A percentile compares a stretch with the other conserved stretches of the same genome.
Evolutionary conservation across 1,284 basidiomycete genomes (phyloP).

Genomic region (Leccinum holopus): DNA sequence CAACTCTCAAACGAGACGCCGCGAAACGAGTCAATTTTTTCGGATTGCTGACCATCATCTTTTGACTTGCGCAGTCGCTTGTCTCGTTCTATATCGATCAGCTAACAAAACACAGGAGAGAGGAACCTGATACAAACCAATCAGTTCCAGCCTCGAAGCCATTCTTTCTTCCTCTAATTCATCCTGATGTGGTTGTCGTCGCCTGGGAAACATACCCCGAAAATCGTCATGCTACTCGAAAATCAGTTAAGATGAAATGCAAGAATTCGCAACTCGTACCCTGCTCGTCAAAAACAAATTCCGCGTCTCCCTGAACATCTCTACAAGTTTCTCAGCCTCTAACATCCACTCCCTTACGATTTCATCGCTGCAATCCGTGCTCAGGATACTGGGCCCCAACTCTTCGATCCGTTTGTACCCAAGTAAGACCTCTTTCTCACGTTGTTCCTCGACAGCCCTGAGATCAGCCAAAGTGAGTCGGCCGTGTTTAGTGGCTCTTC

Average conservation of each 20-base stretch:
- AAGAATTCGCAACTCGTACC: slow-evolving; percentile 43
- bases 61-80: slow-evolving; percentile 40
- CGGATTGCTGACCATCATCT: slow-evolving; percentile 34
- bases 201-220: slow-evolving; percentile 64
- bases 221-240: slow-evolving; percentile 48
- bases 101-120: neutral
- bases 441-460: slow-evolving; percentile 57
- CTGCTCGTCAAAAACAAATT: slow-evolving; percentile 77
- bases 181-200: slow-evolving; percentile 42
- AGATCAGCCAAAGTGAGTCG: slow-evolving; percentile 55
- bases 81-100: slow-evolving; percentile 43
- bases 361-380: slow-evolving; percentile 36
- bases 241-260: slow-evolving; percentile 1
- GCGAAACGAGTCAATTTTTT: slow-evolving; percentile 65
- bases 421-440: slow-evolving; percentile 57
- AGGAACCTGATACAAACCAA: slow-evolving; percentile 44
- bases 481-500: slow-evolving; percentile 36
- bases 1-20: slow-evolving; percentile 86
- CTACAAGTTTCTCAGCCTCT: slow-evolving; percentile 76
- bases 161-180: slow-evolving; percentile 72
- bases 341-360: slow-evolving; percentile 72
- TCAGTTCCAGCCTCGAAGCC: slow-evolving; percentile 70
- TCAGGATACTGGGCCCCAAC: slow-evolving; percentile 42
- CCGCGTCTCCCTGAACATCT: slow-evolving; percentile 85
- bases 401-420: slow-evolving; percentile 52